These are phyloP conservation scores for Grammothele lineata DNA, from an alignment of 768 basidiomycete genomes.

Conservation along the genomic window DNA sequence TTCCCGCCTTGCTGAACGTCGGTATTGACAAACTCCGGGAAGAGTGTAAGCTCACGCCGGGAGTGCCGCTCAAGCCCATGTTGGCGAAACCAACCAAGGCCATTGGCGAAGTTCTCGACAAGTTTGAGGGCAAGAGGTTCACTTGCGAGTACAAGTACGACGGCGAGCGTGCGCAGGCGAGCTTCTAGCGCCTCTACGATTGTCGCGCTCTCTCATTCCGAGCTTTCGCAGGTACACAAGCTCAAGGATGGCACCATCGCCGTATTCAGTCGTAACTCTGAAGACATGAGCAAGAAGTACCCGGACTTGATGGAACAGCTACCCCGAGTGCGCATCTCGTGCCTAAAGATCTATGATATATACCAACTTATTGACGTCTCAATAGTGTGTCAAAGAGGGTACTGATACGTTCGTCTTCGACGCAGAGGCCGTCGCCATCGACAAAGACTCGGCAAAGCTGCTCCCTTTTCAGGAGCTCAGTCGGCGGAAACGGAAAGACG, in stretches of 20 bases:
- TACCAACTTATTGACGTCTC: too few species aligned
- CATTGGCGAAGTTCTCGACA: slow-evolving; percentile 93
- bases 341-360: too few species aligned
- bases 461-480: slow-evolving; percentile 99
- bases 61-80: slow-evolving; percentile 98
- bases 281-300: slow-evolving; percentile 99
- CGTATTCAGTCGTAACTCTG: slow-evolving; percentile 97
- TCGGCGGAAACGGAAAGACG: slow-evolving; percentile 93
- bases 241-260: slow-evolving; percentile 76
- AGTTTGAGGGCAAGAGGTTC: slow-evolving; percentile 92
- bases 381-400: slow-evolving; percentile 77
- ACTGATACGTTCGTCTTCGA: slow-evolving; percentile 93
- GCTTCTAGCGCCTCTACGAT: slow-evolving; percentile 1
- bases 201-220: not conserved
- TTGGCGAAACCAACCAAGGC: slow-evolving; percentile 99
- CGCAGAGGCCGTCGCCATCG: slow-evolving; percentile 95
- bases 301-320: slow-evolving; percentile 96
- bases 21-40: slow-evolving; percentile 70
- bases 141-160: slow-evolving; percentile 99
- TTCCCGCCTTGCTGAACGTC: slow-evolving; percentile 80
- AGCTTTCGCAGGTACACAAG: slow-evolving; percentile 66
- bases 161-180: slow-evolving; percentile 91
- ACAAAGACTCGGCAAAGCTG: slow-evolving; percentile 74
- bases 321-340: slow-evolving; percentile 53
- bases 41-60: slow-evolving; percentile 88